Conservation (phyloP, 495 filamentous ascomycete species). For the Tuber borchii region DNA sequence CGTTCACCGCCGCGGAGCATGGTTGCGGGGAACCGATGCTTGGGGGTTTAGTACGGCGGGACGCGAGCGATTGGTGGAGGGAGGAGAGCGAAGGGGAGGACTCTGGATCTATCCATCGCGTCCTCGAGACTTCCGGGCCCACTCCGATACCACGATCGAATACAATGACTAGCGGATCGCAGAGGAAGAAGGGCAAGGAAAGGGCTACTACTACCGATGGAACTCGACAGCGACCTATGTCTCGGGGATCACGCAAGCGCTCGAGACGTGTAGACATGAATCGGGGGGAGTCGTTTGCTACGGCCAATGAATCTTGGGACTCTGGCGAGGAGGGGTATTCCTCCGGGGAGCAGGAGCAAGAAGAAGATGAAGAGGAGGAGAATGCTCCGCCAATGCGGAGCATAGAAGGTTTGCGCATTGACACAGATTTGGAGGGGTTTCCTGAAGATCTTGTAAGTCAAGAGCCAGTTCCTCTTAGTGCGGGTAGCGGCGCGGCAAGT, state of each 20-base stretch:
- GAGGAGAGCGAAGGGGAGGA: constrained; percentile 7
- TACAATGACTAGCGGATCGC: not conserved
- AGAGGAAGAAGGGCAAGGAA: constrained; percentile 24
- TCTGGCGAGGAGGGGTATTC: constrained; percentile 17
- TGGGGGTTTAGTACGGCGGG: constrained; percentile 2
- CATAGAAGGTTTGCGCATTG: constrained; percentile 18
- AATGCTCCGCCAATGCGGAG: not conserved
- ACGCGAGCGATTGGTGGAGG: constrained; percentile 2
- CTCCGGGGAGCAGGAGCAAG: not conserved
- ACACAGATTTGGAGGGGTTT: constrained; percentile 21
- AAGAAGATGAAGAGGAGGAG: not conserved
- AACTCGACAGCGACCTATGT: constrained; percentile 14
- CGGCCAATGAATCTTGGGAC: constrained; percentile 36
- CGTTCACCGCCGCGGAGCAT: constrained; percentile 27
- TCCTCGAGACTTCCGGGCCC: constrained; percentile 19
- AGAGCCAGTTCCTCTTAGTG: constrained; percentile 25
- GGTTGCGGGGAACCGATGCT: constrained; percentile 22
- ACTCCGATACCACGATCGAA: constrained; percentile 26
- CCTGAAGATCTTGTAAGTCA: constrained; percentile 20
- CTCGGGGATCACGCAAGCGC: constrained; percentile 19
- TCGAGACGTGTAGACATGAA: constrained; percentile 16
- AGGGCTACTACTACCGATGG: constrained; percentile 5
- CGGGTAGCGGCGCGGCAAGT: constrained; percentile 28
- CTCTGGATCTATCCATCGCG: constrained; percentile 11
- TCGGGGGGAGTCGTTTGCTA: constrained; percentile 38